Evolutionary conservation across 345 rosid species (phyloP).

Genomic region (Lagerstroemia speciosa): DNA sequence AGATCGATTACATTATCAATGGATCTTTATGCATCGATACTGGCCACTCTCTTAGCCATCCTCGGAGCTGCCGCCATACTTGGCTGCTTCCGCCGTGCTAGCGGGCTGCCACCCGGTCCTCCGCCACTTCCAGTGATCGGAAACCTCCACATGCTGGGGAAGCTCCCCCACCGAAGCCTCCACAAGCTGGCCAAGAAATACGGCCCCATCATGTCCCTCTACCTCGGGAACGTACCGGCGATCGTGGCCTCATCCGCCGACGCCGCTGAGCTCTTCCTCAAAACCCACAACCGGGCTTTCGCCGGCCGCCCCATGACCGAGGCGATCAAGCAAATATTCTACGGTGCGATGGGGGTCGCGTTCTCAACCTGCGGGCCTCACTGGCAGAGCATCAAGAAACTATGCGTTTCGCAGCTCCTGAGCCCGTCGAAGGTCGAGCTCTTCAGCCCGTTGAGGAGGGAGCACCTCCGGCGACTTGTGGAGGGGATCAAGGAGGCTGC

Average conservation of each 20-base stretch:
- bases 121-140: constrained; percentile 30
- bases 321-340: no score
- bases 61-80: no score
- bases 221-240: constrained; percentile 22
- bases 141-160: constrained; percentile 27
- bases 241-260: constrained; percentile 33
- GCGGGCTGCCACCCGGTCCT: constrained; percentile 44
- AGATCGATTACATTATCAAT: no score
- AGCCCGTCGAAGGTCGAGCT: constrained; percentile 12
- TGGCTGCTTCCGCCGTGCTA: no score
- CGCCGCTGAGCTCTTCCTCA: constrained; percentile 33
- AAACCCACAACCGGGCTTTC: constrained; percentile 30
- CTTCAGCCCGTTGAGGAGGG: constrained; percentile 14
- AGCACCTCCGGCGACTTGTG: background rate
- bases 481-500: background rate
- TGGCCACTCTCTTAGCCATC: no score
- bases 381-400: no score
- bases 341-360: no score
- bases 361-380: no score
- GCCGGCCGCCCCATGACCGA: no score
- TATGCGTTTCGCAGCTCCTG: no score
- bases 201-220: constrained; percentile 35
- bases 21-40: no score
- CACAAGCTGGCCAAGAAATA: constrained; percentile 24
- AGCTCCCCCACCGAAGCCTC: constrained; percentile 27